Evolutionary conservation across 2,329 filamentous ascomycete species (phyloP).

Genomic region (Colletotrichum sp.): DNA sequence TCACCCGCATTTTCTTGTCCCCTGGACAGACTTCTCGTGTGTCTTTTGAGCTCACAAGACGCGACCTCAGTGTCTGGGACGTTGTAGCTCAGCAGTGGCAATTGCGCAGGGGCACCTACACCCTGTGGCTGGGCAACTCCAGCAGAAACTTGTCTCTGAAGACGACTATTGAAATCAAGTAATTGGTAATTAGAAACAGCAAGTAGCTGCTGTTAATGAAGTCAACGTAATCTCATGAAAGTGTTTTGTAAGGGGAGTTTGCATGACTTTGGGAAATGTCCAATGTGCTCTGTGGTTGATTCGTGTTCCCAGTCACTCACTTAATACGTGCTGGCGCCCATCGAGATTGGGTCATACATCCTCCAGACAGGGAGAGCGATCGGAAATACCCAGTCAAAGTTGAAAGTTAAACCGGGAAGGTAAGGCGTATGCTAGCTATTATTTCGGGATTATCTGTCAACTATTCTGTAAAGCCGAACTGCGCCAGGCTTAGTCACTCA

Average conservation of each 20-base stretch:
- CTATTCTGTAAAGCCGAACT: background rate
- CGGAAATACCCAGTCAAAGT: background rate
- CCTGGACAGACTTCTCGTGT: slow-evolving; percentile 38
- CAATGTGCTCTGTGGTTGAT: fast-evolving
- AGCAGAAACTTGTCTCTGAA: slow-evolving; percentile 49
- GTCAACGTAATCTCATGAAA: background rate
- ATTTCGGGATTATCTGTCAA: background rate
- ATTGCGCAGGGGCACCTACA: slow-evolving; percentile 49
- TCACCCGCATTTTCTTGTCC: slow-evolving; percentile 36
- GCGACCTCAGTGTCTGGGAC: slow-evolving; percentile 73
- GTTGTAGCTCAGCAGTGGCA: slow-evolving; percentile 65
- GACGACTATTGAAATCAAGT: slow-evolving; percentile 40
- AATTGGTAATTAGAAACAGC: background rate
- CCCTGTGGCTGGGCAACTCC: slow-evolving; percentile 51
- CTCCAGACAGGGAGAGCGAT: background rate
- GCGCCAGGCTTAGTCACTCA: background rate
- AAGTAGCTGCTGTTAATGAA: background rate
- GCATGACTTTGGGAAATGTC: fast-evolving
- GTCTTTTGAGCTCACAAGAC: slow-evolving; percentile 60
- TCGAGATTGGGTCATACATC: background rate
- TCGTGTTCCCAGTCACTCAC: background rate
- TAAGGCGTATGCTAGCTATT: background rate
- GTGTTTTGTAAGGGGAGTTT: background rate
- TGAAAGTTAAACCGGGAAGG: background rate
- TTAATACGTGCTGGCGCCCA: background rate